Percentiles rank a stretch among this genome's conserved stretches.
Evolutionary conservation across 2,329 filamentous ascomycete genomes (phyloP).

Genomic region (Colletotrichum musicola): DNA sequence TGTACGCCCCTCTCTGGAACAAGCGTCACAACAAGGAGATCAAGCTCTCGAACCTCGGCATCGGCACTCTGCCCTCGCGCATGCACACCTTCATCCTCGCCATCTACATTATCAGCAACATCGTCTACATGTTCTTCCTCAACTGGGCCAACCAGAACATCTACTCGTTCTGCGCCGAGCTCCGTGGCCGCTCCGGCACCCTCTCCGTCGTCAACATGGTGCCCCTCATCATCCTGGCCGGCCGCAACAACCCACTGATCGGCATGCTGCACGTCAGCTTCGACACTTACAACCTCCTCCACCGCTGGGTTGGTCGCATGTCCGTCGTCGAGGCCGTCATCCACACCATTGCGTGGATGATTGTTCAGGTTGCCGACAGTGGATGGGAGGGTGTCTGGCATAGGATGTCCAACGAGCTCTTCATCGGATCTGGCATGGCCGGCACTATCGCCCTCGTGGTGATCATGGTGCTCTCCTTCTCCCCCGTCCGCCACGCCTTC

Average conservation of each 20-base stretch:
- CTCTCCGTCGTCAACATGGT: constrained; percentile 92
- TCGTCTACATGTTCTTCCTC: constrained; percentile 72
- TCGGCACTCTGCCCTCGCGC: constrained; percentile 74
- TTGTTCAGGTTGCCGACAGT: constrained; percentile 75
- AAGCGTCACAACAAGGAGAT: constrained; percentile 78
- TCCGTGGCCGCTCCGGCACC: constrained; percentile 85
- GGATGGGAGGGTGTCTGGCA: constrained; percentile 71
- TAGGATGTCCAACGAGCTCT: constrained; percentile 69
- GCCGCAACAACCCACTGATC: constrained; percentile 95
- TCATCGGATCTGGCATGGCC: constrained; percentile 75
- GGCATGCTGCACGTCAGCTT: constrained; percentile 86
- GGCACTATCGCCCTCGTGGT: constrained; percentile 72
- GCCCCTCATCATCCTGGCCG: constrained; percentile 87
- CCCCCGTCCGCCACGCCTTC: constrained; percentile 90
- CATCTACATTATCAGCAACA: constrained; percentile 70
- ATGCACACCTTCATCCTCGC: constrained; percentile 70
- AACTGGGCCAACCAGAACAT: constrained; percentile 70
- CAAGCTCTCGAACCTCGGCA: constrained; percentile 70
- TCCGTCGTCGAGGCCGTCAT: constrained; percentile 75
- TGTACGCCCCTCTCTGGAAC: constrained; percentile 73
- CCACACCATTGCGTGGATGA: constrained; percentile 80
- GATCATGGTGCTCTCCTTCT: constrained; percentile 78
- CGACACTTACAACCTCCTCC: constrained; percentile 89
- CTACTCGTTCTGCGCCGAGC: constrained; percentile 79
- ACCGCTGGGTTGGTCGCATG: constrained; percentile 82